phyloP scores from a whole-genome alignment of 192 early-diverging fungal genomes.

The Phycomyces nitens region DNA sequence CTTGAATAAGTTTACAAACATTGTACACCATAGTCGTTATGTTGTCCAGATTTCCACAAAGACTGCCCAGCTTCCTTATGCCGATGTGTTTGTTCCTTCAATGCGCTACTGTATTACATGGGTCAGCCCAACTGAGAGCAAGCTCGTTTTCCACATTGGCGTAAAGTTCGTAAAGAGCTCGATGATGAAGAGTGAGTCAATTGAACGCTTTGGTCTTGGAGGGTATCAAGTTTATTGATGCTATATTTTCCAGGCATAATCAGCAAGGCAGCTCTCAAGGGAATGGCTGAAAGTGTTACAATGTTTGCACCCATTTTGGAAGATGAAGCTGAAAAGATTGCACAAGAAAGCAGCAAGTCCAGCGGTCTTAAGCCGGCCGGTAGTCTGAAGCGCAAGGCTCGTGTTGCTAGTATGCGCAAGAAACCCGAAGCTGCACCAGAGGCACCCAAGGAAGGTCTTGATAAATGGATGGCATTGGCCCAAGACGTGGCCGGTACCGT shows the following conservation, averaged over 20 bases:
- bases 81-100: constrained; percentile 36
- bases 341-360: neutral
- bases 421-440: neutral
- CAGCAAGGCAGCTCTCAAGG: constrained; percentile 53
- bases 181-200: constrained; percentile 55
- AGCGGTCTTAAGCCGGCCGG: neutral
- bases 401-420: neutral
- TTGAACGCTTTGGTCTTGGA: neutral
- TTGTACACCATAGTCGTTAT: constrained; percentile 35
- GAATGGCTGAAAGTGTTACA: constrained; percentile 52
- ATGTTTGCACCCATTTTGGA: constrained; percentile 47
- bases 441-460: neutral
- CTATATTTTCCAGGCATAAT: constrained; percentile 45
- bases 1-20: neutral
- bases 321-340: constrained; percentile 29
- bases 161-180: constrained; percentile 67
- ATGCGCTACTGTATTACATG: constrained; percentile 69
- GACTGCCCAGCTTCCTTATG: constrained; percentile 45
- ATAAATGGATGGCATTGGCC: neutral
- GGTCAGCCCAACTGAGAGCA: constrained; percentile 50
- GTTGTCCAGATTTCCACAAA: constrained; percentile 47
- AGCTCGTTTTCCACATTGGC: constrained; percentile 54
- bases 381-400: neutral
- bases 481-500: neutral
- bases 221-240: neutral